Conservation (phyloP, 1,284 basidiomycete species). For the Leccinum subfulvum region DNA sequence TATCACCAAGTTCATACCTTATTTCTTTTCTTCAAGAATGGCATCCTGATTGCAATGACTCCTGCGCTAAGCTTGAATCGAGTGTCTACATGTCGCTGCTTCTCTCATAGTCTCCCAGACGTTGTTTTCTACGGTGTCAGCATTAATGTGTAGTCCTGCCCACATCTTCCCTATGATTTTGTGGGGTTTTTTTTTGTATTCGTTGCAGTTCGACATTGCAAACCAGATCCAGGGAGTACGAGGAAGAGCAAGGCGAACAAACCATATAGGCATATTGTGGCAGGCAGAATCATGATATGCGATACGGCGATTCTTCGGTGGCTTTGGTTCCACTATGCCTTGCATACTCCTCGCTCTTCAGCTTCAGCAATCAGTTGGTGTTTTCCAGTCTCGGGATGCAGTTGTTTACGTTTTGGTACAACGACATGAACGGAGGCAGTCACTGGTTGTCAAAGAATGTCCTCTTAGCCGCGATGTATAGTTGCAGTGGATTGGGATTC, state of each 20-base stretch:
- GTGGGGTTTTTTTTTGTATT: conserved; percentile 34
- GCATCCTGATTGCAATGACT: conserved; percentile 39
- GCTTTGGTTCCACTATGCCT: conserved; percentile 36
- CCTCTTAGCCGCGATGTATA: conserved; percentile 39
- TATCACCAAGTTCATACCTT: conserved; percentile 30
- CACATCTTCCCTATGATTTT: conserved; percentile 31
- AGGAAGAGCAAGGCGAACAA: conserved; percentile 45
- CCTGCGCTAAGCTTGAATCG: conserved; percentile 35
- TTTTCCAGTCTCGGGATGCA: conserved; percentile 34
- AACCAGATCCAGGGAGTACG: conserved; percentile 40
- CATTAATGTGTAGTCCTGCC: conserved; percentile 18
- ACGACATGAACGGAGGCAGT: conserved; percentile 37
- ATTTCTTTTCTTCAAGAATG: conserved; percentile 42
- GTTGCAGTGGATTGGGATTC: conserved; percentile 6
- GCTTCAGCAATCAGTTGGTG: conserved; percentile 31
- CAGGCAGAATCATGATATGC: conserved; percentile 34
- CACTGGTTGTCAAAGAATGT: conserved; percentile 38
- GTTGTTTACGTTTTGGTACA: conserved; percentile 35
- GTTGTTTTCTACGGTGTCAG: conserved; percentile 35
- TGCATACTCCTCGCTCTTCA: conserved; percentile 26
- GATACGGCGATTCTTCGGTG: conserved; percentile 38
- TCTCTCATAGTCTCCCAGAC: conserved; percentile 28
- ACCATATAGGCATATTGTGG: conserved; percentile 39
- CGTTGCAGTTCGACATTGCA: conserved; percentile 41
- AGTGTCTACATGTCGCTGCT: not conserved